phyloP scores from a whole-genome alignment of 257 asterid genomes.

The Phtheirospermum japonicum region DNA sequence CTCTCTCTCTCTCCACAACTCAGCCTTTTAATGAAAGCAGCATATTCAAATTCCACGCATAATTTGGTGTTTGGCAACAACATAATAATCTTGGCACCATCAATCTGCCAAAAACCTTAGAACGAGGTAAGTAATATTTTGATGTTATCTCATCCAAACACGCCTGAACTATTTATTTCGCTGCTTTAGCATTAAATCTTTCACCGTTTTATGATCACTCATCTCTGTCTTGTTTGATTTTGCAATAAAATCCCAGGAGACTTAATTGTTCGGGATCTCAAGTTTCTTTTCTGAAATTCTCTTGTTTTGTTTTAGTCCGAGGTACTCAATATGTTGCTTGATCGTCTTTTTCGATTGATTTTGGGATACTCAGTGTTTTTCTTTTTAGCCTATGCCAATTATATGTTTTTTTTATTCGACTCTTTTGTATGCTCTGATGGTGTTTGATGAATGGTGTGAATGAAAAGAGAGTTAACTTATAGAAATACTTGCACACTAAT shows the following conservation, averaged over 20 bases:
- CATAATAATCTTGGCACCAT: conserved; percentile 8
- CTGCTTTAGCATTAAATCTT: too few species aligned
- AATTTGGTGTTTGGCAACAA: conserved; percentile 4
- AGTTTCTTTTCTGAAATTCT: too few species aligned
- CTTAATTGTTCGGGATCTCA: too few species aligned
- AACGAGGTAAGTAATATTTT: conserved; percentile 17
- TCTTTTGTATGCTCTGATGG: neutral
- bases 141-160: neutral
- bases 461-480: neutral
- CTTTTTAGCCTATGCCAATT: too few species aligned
- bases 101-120: neutral
- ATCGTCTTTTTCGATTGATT: neutral
- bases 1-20: neutral
- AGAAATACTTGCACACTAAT: too few species aligned
- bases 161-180: too few species aligned
- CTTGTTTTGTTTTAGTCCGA: too few species aligned
- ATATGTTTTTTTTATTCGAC: neutral
- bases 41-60: conserved; percentile 23
- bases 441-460: neutral
- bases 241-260: too few species aligned
- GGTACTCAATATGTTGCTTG: too few species aligned
- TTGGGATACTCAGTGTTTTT: neutral
- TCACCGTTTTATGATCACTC: too few species aligned
- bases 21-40: conserved; percentile 11
- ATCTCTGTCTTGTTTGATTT: too few species aligned